phyloP scores from a whole-genome alignment of 176 grass and related monocot genomes.

The Bonia amplexicaulis region DNA sequence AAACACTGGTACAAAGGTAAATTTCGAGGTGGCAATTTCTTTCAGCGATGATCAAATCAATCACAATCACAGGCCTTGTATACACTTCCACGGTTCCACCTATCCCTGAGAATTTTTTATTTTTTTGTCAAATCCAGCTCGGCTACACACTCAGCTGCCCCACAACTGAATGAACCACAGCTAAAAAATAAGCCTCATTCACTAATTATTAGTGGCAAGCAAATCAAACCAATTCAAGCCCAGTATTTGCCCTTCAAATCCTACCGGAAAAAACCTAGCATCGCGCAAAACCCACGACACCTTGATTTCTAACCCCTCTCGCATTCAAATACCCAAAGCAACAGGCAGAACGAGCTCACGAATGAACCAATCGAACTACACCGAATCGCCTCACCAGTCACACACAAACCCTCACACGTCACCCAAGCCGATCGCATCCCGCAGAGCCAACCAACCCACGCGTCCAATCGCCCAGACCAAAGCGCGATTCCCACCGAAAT shows the following conservation, averaged over 20 bases:
- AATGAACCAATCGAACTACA: background rate
- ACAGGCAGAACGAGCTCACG: background rate
- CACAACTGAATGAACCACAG: background rate
- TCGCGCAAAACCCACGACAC: background rate
- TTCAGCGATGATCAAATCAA: background rate
- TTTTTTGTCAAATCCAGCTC: background rate
- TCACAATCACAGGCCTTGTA: background rate
- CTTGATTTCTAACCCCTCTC: background rate
- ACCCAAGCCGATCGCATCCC: background rate
- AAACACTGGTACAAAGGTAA: background rate
- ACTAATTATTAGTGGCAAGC: background rate
- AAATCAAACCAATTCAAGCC: background rate
- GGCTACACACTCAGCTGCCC: background rate
- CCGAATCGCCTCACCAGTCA: background rate
- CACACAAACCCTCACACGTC: background rate
- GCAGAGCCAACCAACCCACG: background rate
- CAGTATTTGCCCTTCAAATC: background rate
- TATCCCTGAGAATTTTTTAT: background rate
- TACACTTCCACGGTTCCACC: background rate
- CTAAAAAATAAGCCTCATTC: background rate
- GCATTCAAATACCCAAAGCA: background rate
- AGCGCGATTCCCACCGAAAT: background rate
- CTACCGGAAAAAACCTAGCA: background rate
- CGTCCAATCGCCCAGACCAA: background rate
- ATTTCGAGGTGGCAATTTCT: background rate